Conservation (phyloP, 495 filamentous ascomycete genomes). For the Aspergillus carlsbadensis region DNA sequence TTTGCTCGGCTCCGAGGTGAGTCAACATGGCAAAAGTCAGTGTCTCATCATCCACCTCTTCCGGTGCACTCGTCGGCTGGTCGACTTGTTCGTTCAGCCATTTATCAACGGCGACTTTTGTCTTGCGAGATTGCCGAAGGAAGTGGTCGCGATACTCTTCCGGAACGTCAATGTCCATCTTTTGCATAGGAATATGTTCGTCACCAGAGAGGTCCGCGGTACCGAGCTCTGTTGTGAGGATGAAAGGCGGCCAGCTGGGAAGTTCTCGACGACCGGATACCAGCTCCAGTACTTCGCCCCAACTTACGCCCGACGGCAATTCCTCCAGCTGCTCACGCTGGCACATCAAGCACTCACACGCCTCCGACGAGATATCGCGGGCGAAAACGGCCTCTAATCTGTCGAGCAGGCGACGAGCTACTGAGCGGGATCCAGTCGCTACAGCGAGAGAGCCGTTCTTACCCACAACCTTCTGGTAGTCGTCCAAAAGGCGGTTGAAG, state of each 20-base stretch:
- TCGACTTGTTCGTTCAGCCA: constrained; percentile 82
- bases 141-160: constrained; percentile 89
- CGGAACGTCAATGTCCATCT: constrained; percentile 86
- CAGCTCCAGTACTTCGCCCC: constrained; percentile 93
- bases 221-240: constrained; percentile 51
- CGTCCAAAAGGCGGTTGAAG: constrained; percentile 75
- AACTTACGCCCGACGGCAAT: constrained; percentile 72
- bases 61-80: constrained; percentile 66
- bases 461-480: constrained; percentile 76
- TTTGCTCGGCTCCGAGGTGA: constrained; percentile 71
- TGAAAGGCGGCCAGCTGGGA: constrained; percentile 84
- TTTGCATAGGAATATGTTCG: constrained; percentile 66
- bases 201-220: constrained; percentile 56
- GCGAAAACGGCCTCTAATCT: constrained; percentile 91
- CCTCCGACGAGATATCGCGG: constrained; percentile 80
- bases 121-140: constrained; percentile 82
- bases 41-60: constrained; percentile 90
- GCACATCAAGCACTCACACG: constrained; percentile 79
- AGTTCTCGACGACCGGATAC: constrained; percentile 84
- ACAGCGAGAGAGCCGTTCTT: constrained; percentile 90
- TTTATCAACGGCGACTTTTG: constrained; percentile 74
- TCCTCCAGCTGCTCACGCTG: constrained; percentile 54
- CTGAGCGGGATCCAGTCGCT: constrained; percentile 90
- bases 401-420: constrained; percentile 91
- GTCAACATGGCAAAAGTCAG: constrained; percentile 90